phyloP scores from a whole-genome alignment of 148 eudicot genomes.

The Chenopodium album region DNA sequence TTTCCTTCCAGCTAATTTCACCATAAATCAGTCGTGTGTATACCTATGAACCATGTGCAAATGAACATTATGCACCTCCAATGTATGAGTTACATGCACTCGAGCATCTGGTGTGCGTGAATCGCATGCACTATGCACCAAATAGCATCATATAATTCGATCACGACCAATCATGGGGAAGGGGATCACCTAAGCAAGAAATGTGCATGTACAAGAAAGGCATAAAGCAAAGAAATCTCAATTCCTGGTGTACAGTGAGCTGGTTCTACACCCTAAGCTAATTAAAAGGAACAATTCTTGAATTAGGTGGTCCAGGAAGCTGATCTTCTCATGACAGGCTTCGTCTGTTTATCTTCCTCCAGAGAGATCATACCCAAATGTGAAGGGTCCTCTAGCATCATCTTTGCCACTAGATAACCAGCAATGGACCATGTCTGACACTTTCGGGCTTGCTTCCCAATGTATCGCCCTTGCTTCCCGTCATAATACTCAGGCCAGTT shows the following conservation, averaged over 20 bases:
- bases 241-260: conserved; percentile 1
- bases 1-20: neutral
- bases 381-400: conserved; percentile 82
- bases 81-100: neutral
- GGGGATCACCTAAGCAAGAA: conserved; percentile 9
- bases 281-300: conserved; percentile 8
- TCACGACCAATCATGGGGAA: neutral
- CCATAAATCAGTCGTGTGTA: neutral
- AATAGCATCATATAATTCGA: neutral
- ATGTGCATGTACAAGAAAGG: conserved; percentile 23
- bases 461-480: conserved; percentile 65
- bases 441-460: conserved; percentile 79
- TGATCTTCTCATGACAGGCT: conserved; percentile 58
- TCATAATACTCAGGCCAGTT: conserved; percentile 85
- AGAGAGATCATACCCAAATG: conserved; percentile 71
- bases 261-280: conserved; percentile 22
- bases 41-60: neutral
- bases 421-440: conserved; percentile 85
- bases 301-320: conserved; percentile 52
- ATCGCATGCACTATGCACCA: neutral
- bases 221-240: neutral
- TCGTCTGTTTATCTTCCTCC: conserved; percentile 72
- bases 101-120: neutral
- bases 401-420: conserved; percentile 78
- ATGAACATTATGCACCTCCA: conserved; percentile 4